Evolutionary conservation across 345 rosid genomes (phyloP).

Genomic region (Citrus cavaleriei): DNA sequence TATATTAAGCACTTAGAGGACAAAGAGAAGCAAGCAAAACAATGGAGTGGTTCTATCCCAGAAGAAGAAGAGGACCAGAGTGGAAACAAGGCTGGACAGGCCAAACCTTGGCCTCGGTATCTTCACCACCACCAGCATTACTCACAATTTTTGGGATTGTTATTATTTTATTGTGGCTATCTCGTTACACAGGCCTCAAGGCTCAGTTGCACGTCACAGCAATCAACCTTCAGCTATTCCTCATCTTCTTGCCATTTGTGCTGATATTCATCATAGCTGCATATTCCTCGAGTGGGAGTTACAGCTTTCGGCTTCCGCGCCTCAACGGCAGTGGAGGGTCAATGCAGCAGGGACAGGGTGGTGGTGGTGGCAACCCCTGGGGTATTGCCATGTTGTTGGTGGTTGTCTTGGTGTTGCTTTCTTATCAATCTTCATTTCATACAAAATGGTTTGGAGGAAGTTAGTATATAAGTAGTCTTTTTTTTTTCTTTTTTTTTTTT

Average conservation of each 20-base stretch:
- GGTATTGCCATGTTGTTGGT: slow-evolving; percentile 35
- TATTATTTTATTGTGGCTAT: slow-evolving; percentile 39
- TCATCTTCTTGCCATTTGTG: slow-evolving; percentile 36
- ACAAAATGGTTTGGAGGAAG: slow-evolving; percentile 49
- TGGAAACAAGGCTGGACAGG: slow-evolving; percentile 57
- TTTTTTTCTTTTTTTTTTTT: background rate
- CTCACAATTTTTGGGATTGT: slow-evolving; percentile 49
- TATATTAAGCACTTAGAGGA: background rate
- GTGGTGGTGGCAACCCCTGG: slow-evolving; percentile 40
- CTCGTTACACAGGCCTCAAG: slow-evolving; percentile 25
- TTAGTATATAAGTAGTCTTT: background rate
- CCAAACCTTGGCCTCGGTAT: slow-evolving; percentile 34
- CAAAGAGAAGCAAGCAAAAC: background rate
- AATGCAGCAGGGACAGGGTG: background rate
- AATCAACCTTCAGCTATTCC: slow-evolving; percentile 34
- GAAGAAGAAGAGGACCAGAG: slow-evolving; percentile 54
- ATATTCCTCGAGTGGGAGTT: slow-evolving; percentile 19
- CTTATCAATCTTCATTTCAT: slow-evolving; percentile 51
- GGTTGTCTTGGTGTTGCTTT: slow-evolving; percentile 39
- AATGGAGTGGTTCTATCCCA: slow-evolving; percentile 55
- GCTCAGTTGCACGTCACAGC: slow-evolving; percentile 29
- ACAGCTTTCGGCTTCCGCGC: slow-evolving; percentile 9
- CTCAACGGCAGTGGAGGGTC: background rate
- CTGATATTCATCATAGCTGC: slow-evolving; percentile 28
- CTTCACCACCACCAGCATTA: slow-evolving; percentile 39